Conservation (phyloP, 2,329 filamentous ascomycete species). For the Fusarium sp. region DNA sequence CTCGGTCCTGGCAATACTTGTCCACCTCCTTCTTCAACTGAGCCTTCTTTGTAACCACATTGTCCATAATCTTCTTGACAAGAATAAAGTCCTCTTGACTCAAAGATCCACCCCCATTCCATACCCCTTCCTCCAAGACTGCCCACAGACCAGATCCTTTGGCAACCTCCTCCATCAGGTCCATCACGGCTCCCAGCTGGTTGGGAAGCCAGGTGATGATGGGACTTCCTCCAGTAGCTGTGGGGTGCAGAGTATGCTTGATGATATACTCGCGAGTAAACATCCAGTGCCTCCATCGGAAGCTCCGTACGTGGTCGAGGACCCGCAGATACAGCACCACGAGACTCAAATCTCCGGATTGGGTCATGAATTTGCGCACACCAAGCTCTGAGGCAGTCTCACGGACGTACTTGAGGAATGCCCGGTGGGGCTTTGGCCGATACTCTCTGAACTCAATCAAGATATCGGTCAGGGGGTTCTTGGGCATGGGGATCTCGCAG, state of each 20-base stretch:
- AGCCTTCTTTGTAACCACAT: conserved; percentile 74
- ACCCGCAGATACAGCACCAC: conserved; percentile 75
- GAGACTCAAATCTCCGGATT: conserved; percentile 55
- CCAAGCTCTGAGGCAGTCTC: conserved; percentile 64
- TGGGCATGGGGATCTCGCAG: conserved; percentile 88
- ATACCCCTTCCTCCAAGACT: conserved; percentile 36
- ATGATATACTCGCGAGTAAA: conserved; percentile 89
- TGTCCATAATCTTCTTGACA: conserved; percentile 73
- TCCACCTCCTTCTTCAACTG: conserved; percentile 81
- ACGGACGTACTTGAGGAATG: conserved; percentile 83
- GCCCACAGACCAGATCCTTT: conserved; percentile 50
- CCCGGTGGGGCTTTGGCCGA: conserved; percentile 88
- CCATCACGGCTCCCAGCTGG: conserved; percentile 82
- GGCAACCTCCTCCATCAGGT: conserved; percentile 76
- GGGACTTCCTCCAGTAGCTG: conserved; percentile 84
- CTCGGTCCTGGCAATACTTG: conserved; percentile 80
- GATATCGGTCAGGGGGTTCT: conserved; percentile 90
- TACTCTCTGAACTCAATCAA: conserved; percentile 91
- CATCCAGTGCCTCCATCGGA: conserved; percentile 89
- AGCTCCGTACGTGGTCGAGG: conserved; percentile 84
- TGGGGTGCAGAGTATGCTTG: conserved; percentile 82
- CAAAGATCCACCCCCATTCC: conserved; percentile 38
- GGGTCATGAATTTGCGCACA: conserved; percentile 67
- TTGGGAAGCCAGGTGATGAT: conserved; percentile 91
- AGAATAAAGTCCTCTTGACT: conserved; percentile 30